These are phyloP conservation scores for Penicillium sp. DNA, from an alignment of 2,329 filamentous ascomycete genomes.

Conservation along the genomic window DNA sequence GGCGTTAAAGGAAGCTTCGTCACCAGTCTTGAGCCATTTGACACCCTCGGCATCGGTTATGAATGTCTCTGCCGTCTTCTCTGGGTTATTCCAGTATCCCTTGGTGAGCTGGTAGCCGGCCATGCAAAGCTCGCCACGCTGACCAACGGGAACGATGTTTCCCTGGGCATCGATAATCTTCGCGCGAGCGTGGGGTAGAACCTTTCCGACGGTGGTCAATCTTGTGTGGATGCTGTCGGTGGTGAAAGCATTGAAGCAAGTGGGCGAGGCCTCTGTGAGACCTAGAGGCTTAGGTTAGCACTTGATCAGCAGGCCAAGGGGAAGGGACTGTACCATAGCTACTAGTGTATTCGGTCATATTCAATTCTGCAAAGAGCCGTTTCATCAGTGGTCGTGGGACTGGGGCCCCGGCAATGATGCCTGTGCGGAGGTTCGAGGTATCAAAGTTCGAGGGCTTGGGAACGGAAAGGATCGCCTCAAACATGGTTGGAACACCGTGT, in stretches of 20 bases:
- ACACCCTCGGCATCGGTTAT: conserved; percentile 58
- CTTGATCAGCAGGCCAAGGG: background rate
- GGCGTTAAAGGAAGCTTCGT: conserved; percentile 52
- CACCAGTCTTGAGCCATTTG: conserved; percentile 65
- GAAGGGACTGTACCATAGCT: conserved; percentile 50
- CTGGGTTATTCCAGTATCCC: conserved; percentile 64
- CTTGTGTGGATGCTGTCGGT: conserved; percentile 66
- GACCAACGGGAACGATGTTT: conserved; percentile 63
- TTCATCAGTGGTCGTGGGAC: conserved; percentile 75
- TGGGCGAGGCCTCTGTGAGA: conserved; percentile 74
- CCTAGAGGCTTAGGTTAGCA: conserved; percentile 32
- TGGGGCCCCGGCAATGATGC: conserved; percentile 75
- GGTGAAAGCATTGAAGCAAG: conserved; percentile 76
- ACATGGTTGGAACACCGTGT: conserved; percentile 82
- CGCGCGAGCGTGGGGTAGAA: conserved; percentile 71
- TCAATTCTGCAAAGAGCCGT: conserved; percentile 65
- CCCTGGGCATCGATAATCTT: conserved; percentile 71
- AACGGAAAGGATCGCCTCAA: conserved; percentile 60
- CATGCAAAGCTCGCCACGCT: conserved; percentile 71
- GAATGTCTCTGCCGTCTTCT: conserved; percentile 71
- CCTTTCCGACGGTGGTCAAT: conserved; percentile 69
- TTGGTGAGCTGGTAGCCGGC: conserved; percentile 69
- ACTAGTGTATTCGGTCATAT: conserved; percentile 71
- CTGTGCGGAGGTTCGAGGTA: conserved; percentile 61
- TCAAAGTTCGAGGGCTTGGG: conserved; percentile 50